phyloP scores from a whole-genome alignment of 768 basidiomycete species.

The Termitomyces sp. region DNA sequence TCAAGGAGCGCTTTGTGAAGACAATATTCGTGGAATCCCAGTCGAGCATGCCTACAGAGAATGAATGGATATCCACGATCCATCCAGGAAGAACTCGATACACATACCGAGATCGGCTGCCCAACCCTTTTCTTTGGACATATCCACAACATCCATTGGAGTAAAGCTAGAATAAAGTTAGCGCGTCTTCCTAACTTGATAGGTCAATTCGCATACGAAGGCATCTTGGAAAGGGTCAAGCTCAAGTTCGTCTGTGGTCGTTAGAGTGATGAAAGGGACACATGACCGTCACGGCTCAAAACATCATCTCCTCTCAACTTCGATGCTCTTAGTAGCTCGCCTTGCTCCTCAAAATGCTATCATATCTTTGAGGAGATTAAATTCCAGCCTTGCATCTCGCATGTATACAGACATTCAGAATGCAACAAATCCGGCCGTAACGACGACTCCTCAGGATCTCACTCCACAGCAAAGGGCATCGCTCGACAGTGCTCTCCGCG shows the following conservation, averaged over 20 bases:
- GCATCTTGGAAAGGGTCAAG: constrained; percentile 28
- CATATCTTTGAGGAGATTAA: background rate
- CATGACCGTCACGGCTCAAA: constrained; percentile 11
- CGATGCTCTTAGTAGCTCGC: constrained; percentile 13
- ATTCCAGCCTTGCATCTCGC: constrained; percentile 36
- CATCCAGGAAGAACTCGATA: background rate
- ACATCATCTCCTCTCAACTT: background rate
- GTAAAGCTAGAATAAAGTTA: constrained; percentile 47
- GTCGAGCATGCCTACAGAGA: constrained; percentile 66
- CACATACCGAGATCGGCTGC: constrained; percentile 58
- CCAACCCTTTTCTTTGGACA: constrained; percentile 74
- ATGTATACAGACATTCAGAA: constrained; percentile 44
- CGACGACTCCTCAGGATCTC: constrained; percentile 56
- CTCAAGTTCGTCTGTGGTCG: background rate
- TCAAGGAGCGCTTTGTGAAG: constrained; percentile 73
- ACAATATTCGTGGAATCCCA: constrained; percentile 78
- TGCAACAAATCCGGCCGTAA: constrained; percentile 37
- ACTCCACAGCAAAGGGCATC: constrained; percentile 44
- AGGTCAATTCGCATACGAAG: constrained; percentile 32
- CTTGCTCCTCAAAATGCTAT: constrained; percentile 2
- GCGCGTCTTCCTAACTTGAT: background rate
- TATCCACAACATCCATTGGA: constrained; percentile 52
- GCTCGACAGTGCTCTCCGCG: constrained; percentile 72
- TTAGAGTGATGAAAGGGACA: constrained; percentile 7
- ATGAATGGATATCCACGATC: background rate